Evolutionary conservation across 345 rosid genomes (phyloP).

Genomic region (Pistacia vera): DNA sequence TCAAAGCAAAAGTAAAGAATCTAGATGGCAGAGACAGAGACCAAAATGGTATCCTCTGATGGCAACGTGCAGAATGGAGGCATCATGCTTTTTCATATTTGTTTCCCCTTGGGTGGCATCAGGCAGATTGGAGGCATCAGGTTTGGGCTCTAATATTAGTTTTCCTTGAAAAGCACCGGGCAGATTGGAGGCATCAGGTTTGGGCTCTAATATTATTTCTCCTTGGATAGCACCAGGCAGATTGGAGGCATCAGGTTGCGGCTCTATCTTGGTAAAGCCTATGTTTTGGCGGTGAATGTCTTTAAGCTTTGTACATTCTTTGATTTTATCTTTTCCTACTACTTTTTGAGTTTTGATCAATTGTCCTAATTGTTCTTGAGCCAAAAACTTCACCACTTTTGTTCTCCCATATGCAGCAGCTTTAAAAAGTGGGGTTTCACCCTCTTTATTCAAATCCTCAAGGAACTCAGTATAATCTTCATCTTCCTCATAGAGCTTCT

Average conservation of each 20-base stretch:
- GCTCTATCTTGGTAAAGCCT: accelerated
- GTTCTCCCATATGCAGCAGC: not conserved
- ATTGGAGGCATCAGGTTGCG: too few relatives aligned
- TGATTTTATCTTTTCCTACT: accelerated
- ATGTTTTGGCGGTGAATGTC: not conserved
- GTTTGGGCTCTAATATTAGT: too few relatives aligned
- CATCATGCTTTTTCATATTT: too few relatives aligned
- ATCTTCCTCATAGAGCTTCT: too few relatives aligned
- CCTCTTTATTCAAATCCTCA: not conserved
- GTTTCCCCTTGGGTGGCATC: accelerated
- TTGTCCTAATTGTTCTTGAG: not conserved
- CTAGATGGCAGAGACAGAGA: not conserved
- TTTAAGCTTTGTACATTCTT: not conserved
- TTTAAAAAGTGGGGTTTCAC: not conserved
- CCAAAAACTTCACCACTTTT: not conserved
- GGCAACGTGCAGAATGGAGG: constrained; percentile 29
- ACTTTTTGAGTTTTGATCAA: accelerated
- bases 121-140: too few relatives aligned
- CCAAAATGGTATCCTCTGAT: constrained; percentile 24
- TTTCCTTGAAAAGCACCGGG: too few relatives aligned
- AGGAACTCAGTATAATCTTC: too few relatives aligned
- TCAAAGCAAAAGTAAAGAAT: not conserved
- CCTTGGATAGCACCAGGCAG: too few relatives aligned
- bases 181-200: too few relatives aligned
- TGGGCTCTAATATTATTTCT: too few relatives aligned